Conservation (phyloP, 345 rosid genomes). For the Syzygium aqueum region DNA sequence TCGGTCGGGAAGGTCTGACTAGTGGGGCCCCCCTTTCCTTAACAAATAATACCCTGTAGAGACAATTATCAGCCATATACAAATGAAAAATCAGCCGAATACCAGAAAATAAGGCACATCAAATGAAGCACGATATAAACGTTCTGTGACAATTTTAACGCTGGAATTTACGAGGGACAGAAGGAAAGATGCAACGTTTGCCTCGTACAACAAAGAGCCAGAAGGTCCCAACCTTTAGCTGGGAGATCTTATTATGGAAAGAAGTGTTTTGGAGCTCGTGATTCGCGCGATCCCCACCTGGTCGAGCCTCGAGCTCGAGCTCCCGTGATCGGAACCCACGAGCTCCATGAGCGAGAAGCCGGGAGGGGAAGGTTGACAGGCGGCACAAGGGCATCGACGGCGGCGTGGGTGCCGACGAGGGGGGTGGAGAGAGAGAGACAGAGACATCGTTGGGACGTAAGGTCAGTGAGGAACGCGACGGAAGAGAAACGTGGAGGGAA, state of each 20-base stretch:
- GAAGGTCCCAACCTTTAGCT: neutral
- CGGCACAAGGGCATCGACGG: neutral
- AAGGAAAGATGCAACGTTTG: no score
- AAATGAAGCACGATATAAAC: neutral
- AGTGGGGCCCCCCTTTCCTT: neutral
- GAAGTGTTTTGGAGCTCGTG: neutral
- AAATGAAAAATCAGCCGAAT: neutral
- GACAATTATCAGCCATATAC: neutral
- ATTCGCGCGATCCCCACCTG: neutral
- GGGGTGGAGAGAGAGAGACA: neutral
- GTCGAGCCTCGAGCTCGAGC: neutral
- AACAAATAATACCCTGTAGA: neutral
- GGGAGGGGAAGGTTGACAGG: no score
- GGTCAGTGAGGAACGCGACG: neutral
- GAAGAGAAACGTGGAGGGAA: neutral
- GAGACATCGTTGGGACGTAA: neutral
- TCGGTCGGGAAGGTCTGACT: neutral
- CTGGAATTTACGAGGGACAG: no score
- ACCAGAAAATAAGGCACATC: neutral
- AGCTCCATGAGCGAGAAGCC: no score
- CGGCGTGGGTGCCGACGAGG: neutral
- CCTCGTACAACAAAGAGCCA: no score
- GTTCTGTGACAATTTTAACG: neutral
- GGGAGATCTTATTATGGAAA: neutral
- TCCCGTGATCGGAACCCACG: neutral